Evolutionary conservation across 768 basidiomycete genomes (phyloP).

Genomic region (Hysterangium stoloniferum): DNA sequence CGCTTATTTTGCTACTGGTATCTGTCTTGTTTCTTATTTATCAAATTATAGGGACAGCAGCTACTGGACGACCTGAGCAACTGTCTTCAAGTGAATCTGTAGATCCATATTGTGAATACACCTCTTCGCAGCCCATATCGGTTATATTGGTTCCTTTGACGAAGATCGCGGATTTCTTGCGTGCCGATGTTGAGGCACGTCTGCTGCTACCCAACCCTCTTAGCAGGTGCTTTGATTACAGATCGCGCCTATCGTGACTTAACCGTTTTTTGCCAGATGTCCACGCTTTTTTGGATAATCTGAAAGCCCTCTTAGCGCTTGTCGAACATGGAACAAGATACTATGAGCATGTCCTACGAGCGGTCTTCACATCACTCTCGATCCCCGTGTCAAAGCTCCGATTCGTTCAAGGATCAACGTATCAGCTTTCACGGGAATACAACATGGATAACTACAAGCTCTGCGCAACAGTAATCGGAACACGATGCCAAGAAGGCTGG

Average conservation of each 20-base stretch:
- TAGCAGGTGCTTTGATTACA: conserved; percentile 10
- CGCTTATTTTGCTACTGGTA: not conserved
- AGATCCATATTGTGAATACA: not conserved
- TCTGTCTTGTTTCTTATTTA: conserved; percentile 7
- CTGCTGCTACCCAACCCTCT: conserved; percentile 7
- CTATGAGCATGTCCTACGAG: conserved; percentile 74
- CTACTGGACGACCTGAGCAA: conserved; percentile 85
- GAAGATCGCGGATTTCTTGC: conserved; percentile 94
- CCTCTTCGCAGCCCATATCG: conserved; percentile 71
- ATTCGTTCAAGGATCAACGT: conserved; percentile 86
- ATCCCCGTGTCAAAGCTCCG: conserved; percentile 79
- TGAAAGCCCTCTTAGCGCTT: conserved; percentile 91
- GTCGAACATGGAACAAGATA: conserved; percentile 83
- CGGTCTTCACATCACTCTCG: conserved; percentile 82
- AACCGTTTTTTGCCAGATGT: conserved; percentile 60
- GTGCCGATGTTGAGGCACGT: conserved; percentile 79
- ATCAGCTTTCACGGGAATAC: conserved; percentile 88
- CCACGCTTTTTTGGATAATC: conserved; percentile 95
- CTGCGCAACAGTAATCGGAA: conserved; percentile 83
- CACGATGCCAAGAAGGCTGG: conserved; percentile 98
- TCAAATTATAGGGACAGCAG: conserved; percentile 65
- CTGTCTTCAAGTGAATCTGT: not conserved
- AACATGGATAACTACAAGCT: conserved; percentile 92
- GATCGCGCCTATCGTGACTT: conserved; percentile 16
- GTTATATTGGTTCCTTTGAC: conserved; percentile 92